These are phyloP conservation scores for Fusarium denticulatum DNA, from an alignment of 2,329 filamentous ascomycete species.

Conservation along the genomic window DNA sequence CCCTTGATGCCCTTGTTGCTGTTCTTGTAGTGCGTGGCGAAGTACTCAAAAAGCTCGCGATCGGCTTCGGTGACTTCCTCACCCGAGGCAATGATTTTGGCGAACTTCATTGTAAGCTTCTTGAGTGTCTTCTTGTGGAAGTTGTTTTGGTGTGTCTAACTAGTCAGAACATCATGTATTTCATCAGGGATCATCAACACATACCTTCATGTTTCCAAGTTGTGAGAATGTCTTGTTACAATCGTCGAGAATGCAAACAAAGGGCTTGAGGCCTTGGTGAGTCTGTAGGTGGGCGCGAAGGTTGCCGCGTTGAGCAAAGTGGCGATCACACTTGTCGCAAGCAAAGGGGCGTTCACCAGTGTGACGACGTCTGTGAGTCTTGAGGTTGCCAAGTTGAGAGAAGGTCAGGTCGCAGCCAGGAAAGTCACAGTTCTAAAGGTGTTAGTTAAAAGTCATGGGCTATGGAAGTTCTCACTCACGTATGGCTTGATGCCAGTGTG, in stretches of 20 bases:
- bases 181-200: slow-evolving; percentile 6
- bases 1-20: slow-evolving; percentile 99
- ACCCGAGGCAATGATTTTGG: slow-evolving; percentile 65
- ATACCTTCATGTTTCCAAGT: slow-evolving; percentile 89
- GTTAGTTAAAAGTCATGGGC: slow-evolving; percentile 33
- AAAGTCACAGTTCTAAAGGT: slow-evolving; percentile 71
- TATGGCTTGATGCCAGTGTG: slow-evolving; percentile 94
- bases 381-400: slow-evolving; percentile 90
- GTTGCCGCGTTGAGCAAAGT: slow-evolving; percentile 87
- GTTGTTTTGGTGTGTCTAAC: slow-evolving; percentile 86
- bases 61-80: slow-evolving; percentile 70
- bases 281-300: slow-evolving; percentile 85
- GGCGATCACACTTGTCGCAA: slow-evolving; percentile 82
- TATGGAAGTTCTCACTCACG: slow-evolving; percentile 62
- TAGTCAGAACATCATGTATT: slow-evolving; percentile 5
- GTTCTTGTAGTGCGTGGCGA: slow-evolving; percentile 91
- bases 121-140: slow-evolving; percentile 83
- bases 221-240: slow-evolving; percentile 92
- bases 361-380: slow-evolving; percentile 89
- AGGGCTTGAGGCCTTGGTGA: slow-evolving; percentile 81
- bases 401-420: slow-evolving; percentile 81
- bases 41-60: slow-evolving; percentile 84
- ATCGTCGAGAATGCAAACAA: slow-evolving; percentile 80
- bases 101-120: slow-evolving; percentile 76
- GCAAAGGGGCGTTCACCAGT: slow-evolving; percentile 86